Conservation (phyloP, 208 protist genomes). For the Tritrichomonas foetus region DNA sequence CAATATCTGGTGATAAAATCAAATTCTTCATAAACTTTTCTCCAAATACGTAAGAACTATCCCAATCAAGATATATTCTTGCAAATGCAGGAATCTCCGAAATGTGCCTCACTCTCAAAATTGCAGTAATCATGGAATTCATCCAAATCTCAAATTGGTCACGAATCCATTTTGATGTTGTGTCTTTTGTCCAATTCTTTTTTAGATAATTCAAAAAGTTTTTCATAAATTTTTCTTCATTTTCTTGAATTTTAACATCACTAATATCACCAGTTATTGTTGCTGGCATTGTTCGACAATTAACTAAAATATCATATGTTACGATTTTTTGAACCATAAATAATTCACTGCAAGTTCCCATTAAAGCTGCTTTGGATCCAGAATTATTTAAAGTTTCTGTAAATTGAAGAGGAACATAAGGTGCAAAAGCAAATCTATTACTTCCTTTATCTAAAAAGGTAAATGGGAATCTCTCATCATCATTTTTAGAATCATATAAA, state of each 20-base stretch:
- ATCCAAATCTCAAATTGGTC: neutral
- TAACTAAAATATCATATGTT: neutral
- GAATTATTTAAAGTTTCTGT: neutral
- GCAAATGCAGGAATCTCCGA: neutral
- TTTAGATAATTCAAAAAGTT: neutral
- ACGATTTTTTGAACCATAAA: slow-evolving; percentile 21
- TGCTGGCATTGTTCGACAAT: neutral
- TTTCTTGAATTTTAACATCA: neutral
- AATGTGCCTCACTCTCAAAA: neutral
- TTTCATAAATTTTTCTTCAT: neutral
- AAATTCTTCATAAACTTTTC: neutral
- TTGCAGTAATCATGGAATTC: neutral
- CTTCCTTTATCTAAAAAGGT: neutral
- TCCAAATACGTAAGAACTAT: neutral
- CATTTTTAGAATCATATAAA: neutral
- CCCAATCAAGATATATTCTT: neutral
- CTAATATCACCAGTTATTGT: neutral
- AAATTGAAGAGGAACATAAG: slow-evolving; percentile 27
- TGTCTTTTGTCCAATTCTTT: neutral
- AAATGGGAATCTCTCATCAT: neutral
- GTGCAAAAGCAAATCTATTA: neutral
- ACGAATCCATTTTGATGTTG: neutral
- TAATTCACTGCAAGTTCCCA: slow-evolving; percentile 41
- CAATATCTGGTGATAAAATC: neutral
- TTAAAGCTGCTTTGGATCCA: neutral